These are phyloP conservation scores for Nannizzia gypsea DNA, from an alignment of 2,329 filamentous ascomycete genomes.

Conservation along the genomic window DNA sequence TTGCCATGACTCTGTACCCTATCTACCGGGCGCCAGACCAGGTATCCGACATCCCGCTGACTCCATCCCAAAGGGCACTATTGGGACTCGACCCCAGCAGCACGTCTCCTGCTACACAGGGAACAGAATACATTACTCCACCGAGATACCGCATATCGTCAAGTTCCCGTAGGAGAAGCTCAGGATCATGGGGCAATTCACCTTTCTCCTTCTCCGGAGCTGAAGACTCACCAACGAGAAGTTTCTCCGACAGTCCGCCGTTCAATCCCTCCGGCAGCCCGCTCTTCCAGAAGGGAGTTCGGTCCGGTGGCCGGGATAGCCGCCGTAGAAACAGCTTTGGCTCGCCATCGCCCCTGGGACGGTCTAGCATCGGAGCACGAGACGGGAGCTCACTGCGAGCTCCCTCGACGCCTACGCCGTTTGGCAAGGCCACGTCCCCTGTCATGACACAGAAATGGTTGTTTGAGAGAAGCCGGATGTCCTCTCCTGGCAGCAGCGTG, in stretches of 20 bases:
- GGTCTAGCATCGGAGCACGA: constrained; percentile 28
- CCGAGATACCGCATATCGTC: constrained; percentile 73
- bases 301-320: constrained; percentile 27
- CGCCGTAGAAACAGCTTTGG: constrained; percentile 53
- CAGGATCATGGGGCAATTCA: constrained; percentile 28
- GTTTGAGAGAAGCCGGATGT: constrained; percentile 60
- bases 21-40: constrained; percentile 62
- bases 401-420: constrained; percentile 59
- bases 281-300: constrained; percentile 57
- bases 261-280: constrained; percentile 45
- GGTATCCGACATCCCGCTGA: constrained; percentile 79
- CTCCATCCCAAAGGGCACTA: constrained; percentile 72
- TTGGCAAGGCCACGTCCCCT: constrained; percentile 57
- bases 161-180: constrained; percentile 38
- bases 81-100: constrained; percentile 66
- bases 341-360: constrained; percentile 43
- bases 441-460: constrained; percentile 88
- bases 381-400: constrained; percentile 42
- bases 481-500: constrained; percentile 22
- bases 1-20: constrained; percentile 57
- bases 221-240: constrained; percentile 25
- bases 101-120: constrained; percentile 51
- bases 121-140: constrained; percentile 67
- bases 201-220: constrained; percentile 30
- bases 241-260: constrained; percentile 35